Base-by-base conservation (phyloP, 2,329 filamentous ascomycete genomes). In the Trichoderma koningii region DNA sequence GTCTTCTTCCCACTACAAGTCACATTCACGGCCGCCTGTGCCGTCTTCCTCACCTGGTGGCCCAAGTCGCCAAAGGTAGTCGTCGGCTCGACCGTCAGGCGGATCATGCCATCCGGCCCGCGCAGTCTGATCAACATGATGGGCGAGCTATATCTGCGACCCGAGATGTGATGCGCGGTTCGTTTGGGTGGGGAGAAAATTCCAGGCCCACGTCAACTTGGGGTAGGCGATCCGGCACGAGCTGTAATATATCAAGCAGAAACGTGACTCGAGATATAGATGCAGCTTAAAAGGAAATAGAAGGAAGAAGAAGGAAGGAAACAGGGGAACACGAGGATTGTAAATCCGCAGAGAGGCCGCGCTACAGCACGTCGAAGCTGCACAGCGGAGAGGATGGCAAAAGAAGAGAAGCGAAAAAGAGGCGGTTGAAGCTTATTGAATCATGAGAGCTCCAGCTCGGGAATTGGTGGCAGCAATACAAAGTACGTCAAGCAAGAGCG, bases 61-160 rank as follows among this genome's bases (percentile, higher is more conserved):
- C 82, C 84, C 48, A 89, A 78, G n/a, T 85, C 79, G 48, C 79
- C 81, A 75, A 98, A 97, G 0, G 88, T 88, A 68, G 91, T 88
- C 48, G 85, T 83, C 57, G 89, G 85, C 71, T 93, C 88, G 70
- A 96, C 86, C 59, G 84, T 91, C 72, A 98, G 82, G 71, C 95
- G 90, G 78, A 93, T 89, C 83, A 95, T 95, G 80, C 95, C 95
- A 80, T 97, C 93, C 69, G 91, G 92, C 75, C 93, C 93, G 73
- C 93, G 89, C 71, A 97, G 91, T 77, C 93, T 87, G 64, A 97
- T 82, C 73, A 97, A 84, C 87, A 97, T 97, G 69, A 74, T 79
- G 74, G 74, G 52, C 65, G 64, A 56, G 45, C 30, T 34, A 50
- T 42, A 45, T n/a, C 21, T 44, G 48, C 45, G 34, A 23, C 48